Evolutionary conservation across 208 protist species (phyloP), one percentile per base, ranked within the genome.

Genomic region (Spongospora subterranea): DNA sequence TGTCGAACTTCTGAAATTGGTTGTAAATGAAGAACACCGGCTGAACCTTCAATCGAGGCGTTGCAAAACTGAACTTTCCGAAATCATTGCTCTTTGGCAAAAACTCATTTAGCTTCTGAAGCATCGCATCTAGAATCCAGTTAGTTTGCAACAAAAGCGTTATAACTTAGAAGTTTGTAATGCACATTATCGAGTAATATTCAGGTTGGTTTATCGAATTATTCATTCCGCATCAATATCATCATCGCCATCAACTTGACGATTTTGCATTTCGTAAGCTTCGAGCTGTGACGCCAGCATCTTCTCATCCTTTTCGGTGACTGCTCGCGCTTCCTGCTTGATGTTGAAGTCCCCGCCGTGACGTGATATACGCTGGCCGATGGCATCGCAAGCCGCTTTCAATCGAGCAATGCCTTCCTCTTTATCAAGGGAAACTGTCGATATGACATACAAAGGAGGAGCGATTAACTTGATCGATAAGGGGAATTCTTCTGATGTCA

Each of bases 391-490:
- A 77, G 96, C 96, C 29, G 94, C 90, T 43, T 95, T 95, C 92
- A 99, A 95, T 6, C 94, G 92, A 29, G 94, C 91, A 76, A 98
- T 94, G 53, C 97, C 98, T 82, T 96, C 94, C 39, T 98, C 96
- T 91, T 96, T 96, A 91, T 98, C 95, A n/a, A 98, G 94, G 0
- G 97, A 97, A 41, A 94, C 96, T 1, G 95, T 96, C 46, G 96
- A 95, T 64, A 99, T 94, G 43, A 97, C 95, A 93, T 98, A 99
- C 53, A 97, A 94, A n/a, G 98, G 98, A 24, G 98, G 97, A 0
- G 97, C 97, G 90, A 98, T 96, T 53, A 99, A 96, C 53, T 96
- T 98, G 60, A 98, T 97, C 71, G 93, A 60, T 32, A 98, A 94
- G 32, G 93, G 94, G 46, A 97, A 91, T 20, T 96, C 94, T 40